Base-by-base conservation (phyloP, 2,329 filamentous ascomycete species). In the Byssochlamys sp. region DNA sequence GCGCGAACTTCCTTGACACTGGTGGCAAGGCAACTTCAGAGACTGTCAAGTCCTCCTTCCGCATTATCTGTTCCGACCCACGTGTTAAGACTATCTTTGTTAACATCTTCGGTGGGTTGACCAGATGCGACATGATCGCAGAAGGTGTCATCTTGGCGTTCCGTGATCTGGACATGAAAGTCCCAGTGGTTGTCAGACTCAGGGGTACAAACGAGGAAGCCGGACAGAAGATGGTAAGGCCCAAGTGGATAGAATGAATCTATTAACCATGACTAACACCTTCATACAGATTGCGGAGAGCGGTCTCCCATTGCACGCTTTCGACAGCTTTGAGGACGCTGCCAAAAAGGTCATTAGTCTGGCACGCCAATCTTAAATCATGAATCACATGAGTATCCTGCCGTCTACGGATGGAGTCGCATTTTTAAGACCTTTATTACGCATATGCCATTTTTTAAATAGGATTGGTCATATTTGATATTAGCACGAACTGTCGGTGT, bases 1-100 rank as follows among this genome's bases (percentile, higher is more conserved):
- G 86, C 26, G 84, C 89, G 10, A 96, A 96, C 66, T 95, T 96
- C 70, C 80, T 96, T 56, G 91, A 96, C 70, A 95, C 89, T 0
- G 91, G 91, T 28, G 91, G 91, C 35, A 94, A 95, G 71, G 91
- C 91, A 0, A 96, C 90, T 0, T 83, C 83, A 29, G 84, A 87
- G 62, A 95, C 90, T 0, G 90, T 96, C 63, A 85, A 87, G 67
- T 83, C 84, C 57, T 86, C 84, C 1, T 94, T 95, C 69, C 80
- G 85, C 57, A 81, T 91, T 11, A 84, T 96, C 19, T 76, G 90
- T 52, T 77, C 79, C 4, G 90, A 96, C 65, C 73, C 80, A 1
- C 78, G 89, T 29, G 89, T 95, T 6, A 85, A 83, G 64, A 85
- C 88, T 25, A 80, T 88, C 24, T 87, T 87, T 64, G 85, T 88